Evolutionary conservation across 2,329 filamentous ascomycete species (phyloP), one percentile per base, ranked within the genome.

Genomic region (Drechslerella dactyloides): DNA sequence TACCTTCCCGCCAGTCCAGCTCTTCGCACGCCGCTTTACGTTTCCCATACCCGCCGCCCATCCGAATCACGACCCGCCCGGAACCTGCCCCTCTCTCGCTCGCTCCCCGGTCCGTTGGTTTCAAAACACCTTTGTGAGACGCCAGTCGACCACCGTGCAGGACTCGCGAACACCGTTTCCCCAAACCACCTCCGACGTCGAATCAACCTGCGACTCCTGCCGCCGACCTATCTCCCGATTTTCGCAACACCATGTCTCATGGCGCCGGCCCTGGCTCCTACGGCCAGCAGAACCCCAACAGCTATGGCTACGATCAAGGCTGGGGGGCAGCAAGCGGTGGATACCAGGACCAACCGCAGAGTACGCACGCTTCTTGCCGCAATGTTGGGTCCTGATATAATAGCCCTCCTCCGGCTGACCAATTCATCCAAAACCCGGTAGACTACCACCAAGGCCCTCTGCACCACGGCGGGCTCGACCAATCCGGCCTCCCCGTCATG

Each of bases 321-420:
- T 69, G 58, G 65, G 66, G 59, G 48, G 52, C 35, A 11, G 50
- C 42, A 44, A 17, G 60, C 2, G 30, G 40, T 11, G 60, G 60
- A 35, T 70, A 70, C 30, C 66, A 64, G 21, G 66, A 70, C 27
- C 66, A 70, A 37, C 68, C 68, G 37, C 68, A 72, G 37, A 65
- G 68, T 72, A 72, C 44, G 55, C 51, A 15, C 13, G 8, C 8
- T 50, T 44, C 23, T 24, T 19, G 27, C 37, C 40, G 13, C 15
- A 15, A 4, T 19, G 8, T 4, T 53, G 13, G 5, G 35, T 6
- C 30, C 46, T 23, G 4, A 2, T 27, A 8, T 17, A n/a, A 13
- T 37, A 24, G 33, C 11, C 17, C 5, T 21, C 44, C 44, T 42
- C 17, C 40, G 13, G 53, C 58, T 62, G 52, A 63, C 58, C 17